Percentiles rank a stretch among this genome's conserved stretches.
phyloP scores from a whole-genome alignment of 306 rosid species.

The Fragaria iinumae region DNA sequence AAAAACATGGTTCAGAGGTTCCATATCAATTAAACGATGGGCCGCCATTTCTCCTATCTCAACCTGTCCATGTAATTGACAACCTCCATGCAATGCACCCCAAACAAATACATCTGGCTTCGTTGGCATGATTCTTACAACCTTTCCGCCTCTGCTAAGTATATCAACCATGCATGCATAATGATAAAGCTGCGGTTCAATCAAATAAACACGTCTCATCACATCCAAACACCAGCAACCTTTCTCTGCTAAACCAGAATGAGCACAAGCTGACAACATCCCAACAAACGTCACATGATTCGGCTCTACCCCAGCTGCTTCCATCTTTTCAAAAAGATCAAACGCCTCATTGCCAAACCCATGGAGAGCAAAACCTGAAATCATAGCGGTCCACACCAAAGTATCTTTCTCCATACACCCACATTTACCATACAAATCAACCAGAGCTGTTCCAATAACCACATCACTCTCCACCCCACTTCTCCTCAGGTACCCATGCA shows the following conservation, averaged over 20 bases:
- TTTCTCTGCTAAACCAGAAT: conserved; percentile 69
- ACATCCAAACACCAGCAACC: conserved; percentile 58
- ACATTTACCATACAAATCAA: conserved; percentile 83
- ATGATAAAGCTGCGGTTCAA: conserved; percentile 72
- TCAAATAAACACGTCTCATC: conserved; percentile 52
- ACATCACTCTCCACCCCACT: conserved; percentile 56
- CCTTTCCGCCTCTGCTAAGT: conserved; percentile 60
- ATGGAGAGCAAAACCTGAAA: conserved; percentile 66
- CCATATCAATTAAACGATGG: conserved; percentile 49
- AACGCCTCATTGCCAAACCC: conserved; percentile 62
- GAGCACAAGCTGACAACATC: conserved; percentile 82
- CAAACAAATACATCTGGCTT: conserved; percentile 75
- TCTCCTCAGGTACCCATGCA: conserved; percentile 10
- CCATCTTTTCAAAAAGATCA: conserved; percentile 59
- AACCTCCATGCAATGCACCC: conserved; percentile 86
- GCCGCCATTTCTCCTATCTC: conserved; percentile 75
- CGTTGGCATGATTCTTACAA: conserved; percentile 64
- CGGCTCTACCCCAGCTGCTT: conserved; percentile 52
- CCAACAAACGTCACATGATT: conserved; percentile 83
- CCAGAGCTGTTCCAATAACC: conserved; percentile 71
- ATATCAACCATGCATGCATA: conserved; percentile 86
- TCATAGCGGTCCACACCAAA: conserved; percentile 67
- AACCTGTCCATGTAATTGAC: conserved; percentile 70
- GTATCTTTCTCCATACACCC: conserved; percentile 61
- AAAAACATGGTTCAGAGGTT: conserved; percentile 73